Evolutionary conservation across 148 eudicot species (phyloP), one percentile per base, ranked within the genome.

Genomic region (Beta vulgaris): DNA sequence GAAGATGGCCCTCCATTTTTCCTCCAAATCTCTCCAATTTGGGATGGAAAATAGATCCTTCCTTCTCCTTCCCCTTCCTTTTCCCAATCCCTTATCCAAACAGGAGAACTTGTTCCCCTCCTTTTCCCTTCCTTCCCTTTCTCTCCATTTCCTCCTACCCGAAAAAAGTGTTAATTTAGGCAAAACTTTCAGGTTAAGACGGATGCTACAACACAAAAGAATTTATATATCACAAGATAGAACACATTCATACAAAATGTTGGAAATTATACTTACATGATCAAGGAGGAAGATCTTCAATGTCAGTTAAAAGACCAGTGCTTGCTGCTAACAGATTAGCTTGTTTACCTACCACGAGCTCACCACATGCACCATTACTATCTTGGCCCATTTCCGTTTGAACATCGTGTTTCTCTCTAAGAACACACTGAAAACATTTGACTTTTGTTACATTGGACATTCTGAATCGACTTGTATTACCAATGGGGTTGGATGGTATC

Each of bases 331-430:
- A 69, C 59, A 67, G 81, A 80, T 87, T 89, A 65, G 81, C 79
- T 39, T 88, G 84, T 57, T 78, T 69, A 63, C 77, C 85, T 26
- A 95, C 86, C 76, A 92, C 99, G 68, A 95, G 84, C 81, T 92
- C 97, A 78, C 99, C 99, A 59, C 97, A 95, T 21, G 99, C 99
- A 46, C 99, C 99, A 73, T 96, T 95, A 40, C 92, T 92, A 82
- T 95, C 99, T 81, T 91, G 99, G 36, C 99, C 99, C 99, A 95
- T 95, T 82, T 92, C 83, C 84, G 99, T 95, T 15, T 93, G 83
- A 48, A 93, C 88, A 67, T 85, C 77, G 67, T 90, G 91, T n/a
- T 80, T 82, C 59, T 84, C 86, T 70, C 98, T 79, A 29, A 95
- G 86, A 60, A 89, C 80, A 55, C 69, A 88, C 78, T 95, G 99